These are phyloP conservation scores for Epichloe scottii DNA, from an alignment of 2,329 filamentous ascomycete species.

Conservation along the genomic window DNA sequence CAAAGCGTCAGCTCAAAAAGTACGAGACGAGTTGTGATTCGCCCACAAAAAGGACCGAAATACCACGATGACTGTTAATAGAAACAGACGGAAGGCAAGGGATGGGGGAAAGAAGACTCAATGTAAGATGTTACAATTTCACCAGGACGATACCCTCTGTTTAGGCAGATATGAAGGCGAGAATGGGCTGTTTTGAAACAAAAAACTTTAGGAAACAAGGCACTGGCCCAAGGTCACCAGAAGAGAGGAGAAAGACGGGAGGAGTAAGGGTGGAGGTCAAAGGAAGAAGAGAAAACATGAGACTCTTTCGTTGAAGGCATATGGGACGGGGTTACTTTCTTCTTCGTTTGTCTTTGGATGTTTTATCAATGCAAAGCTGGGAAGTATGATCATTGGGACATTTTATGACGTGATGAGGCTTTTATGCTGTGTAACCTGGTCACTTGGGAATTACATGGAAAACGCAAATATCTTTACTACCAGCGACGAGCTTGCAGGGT, in stretches of 20 bases:
- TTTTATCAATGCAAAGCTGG: not conserved
- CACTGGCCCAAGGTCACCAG: no score
- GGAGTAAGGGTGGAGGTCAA: no score
- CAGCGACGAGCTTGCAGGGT: not conserved
- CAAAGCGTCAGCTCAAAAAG: constrained; percentile 24
- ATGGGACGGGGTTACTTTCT: no score
- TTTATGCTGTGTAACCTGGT: not conserved
- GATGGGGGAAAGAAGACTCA: not conserved
- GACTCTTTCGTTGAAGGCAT: not conserved
- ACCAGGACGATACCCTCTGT: not conserved
- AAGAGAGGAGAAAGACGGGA: no score
- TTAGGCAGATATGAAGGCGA: not conserved
- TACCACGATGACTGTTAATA: not conserved
- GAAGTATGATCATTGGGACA: not conserved
- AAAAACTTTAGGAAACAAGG: no score
- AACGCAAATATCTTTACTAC: not conserved
- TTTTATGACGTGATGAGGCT: not conserved
- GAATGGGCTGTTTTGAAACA: not conserved
- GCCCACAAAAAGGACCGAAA: not conserved
- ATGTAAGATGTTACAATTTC: not conserved
- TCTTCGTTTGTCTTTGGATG: not conserved
- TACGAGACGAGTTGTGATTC: constrained; percentile 32
- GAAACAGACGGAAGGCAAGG: not conserved
- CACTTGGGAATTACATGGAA: not conserved
- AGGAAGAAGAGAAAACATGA: not conserved